Conservation (phyloP, 805 yeast genomes). For the Wickerhamiella occidentalis region DNA sequence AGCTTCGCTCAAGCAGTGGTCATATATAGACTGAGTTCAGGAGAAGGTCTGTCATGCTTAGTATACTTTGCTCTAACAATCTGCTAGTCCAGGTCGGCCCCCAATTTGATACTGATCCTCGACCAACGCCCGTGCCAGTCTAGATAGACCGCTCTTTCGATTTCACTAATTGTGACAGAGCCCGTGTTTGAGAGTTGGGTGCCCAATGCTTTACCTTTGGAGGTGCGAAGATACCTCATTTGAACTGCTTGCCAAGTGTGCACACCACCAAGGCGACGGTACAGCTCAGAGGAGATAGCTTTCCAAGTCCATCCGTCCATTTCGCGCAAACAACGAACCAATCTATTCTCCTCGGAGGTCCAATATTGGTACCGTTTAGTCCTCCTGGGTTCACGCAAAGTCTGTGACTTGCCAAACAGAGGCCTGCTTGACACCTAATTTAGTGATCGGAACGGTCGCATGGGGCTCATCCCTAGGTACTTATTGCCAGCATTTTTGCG, state of each 20-base stretch:
- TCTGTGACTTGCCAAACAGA: too few relatives aligned
- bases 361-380: slow-evolving; percentile 11
- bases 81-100: neutral
- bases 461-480: neutral
- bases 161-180: too few relatives aligned
- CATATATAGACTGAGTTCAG: neutral
- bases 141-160: neutral
- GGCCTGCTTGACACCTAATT: too few relatives aligned
- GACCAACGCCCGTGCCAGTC: slow-evolving; percentile 9
- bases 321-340: slow-evolving; percentile 4
- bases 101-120: neutral
- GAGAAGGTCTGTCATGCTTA: neutral
- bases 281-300: slow-evolving; percentile 27
- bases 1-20: neutral
- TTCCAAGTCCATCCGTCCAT: slow-evolving; percentile 6
- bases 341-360: slow-evolving; percentile 4
- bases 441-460: neutral
- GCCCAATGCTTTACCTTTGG: neutral
- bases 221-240: slow-evolving; percentile 33
- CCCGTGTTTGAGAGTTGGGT: too few relatives aligned
- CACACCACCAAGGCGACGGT: slow-evolving; percentile 23
- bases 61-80: neutral
- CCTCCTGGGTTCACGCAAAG: neutral
- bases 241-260: slow-evolving; percentile 37
- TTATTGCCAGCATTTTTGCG: neutral